Evolutionary conservation across 2,329 filamentous ascomycete species (phyloP), one percentile per base, ranked within the genome.

Genomic region (Penicillium digitatum): DNA sequence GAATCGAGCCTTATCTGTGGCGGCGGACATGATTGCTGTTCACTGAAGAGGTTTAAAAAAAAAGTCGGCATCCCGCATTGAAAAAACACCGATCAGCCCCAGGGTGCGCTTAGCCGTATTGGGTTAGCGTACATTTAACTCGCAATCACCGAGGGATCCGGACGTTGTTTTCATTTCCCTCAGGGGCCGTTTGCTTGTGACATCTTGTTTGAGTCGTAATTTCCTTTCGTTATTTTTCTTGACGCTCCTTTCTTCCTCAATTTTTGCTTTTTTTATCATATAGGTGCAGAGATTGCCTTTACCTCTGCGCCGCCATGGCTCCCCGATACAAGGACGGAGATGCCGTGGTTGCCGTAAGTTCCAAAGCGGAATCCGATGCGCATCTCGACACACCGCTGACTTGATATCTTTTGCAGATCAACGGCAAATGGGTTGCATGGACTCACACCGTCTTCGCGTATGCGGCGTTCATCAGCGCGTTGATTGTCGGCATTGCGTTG

Each of bases 1-100:
- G 76, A 93, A 97, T 55, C 93, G 89, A 53, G 93, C 94, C 76
- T 96, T 97, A 69, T 97, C 94, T 60, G 89, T 87, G 55, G 94
- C 87, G 39, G 85, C 87, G 1, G 91, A 84, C 90, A 96, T 95
- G 56, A 48, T 66, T 68, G 66, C 55, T 42, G 52, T 51, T 52
- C 48, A 26, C 31, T 57, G 40, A 35, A 49, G 47, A 44, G 53
- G 18, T 48, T 38, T 52, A 49, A 59, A 54, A 61, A 40, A 64
- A 65, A 69, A 72, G 60, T 68, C 63, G 62, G 62, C 58, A 69
- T 70, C 67, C 67, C 67, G 65, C 66, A 65, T 56, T 35, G 55
- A 58, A 63, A 62, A 61, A 58, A 58, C 63, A 60, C 49, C 52
- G 57, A 52, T 53, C 26, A 38, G 52, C 52, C 50, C 50, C 34